Evolutionary conservation across 768 basidiomycete species (phyloP), one percentile per base, ranked within the genome.

Genomic region (Rhizopogon salebrosus): DNA sequence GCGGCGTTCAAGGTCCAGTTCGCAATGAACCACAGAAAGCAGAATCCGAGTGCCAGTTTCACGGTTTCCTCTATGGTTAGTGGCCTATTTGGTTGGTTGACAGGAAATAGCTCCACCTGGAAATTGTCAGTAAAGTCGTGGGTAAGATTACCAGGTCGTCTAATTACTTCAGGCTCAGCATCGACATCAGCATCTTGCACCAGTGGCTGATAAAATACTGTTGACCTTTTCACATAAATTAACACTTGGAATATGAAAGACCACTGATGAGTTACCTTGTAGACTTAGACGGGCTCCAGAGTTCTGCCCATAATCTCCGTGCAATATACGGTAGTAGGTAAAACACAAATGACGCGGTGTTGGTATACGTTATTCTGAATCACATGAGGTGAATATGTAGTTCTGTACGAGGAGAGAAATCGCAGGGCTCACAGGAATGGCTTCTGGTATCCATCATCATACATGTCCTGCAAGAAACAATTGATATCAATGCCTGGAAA

Each of bases 1-100:
- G 89, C 77, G 1, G 85, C 86, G 64, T 95, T 97, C 27, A 95
- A 72, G 10, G 84, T 68, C 92, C 94, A 98, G 63, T 98, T 98
- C 11, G 95, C 95, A 35, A 84, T 74, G 62, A 99, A 97, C 92
- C 95, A 99, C 34, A 95, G 73, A 53, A 90, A 77, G 66, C 88
- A 92, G 69, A 98, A 98, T 48, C 77, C 69, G 5, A 82, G 72
- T 4, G 95, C 92, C 11, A 99, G 76, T 36, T 78, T 69, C 6
- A 85, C 84, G 0, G 97, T 98, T 70, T 97, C 85, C 41, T 64
- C 64, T 3, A 69, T 69, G 1, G 85, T 85, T 31, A 94, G 68
- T 29, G 78, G 82, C 1, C 67, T 62, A 57, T 61, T 51, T 14
- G 31, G 67, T 42, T 24, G 54, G 59, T 52, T 60, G 16, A 39